phyloP scores from a whole-genome alignment of 257 asterid genomes.

The Pogostemon cablin region DNA sequence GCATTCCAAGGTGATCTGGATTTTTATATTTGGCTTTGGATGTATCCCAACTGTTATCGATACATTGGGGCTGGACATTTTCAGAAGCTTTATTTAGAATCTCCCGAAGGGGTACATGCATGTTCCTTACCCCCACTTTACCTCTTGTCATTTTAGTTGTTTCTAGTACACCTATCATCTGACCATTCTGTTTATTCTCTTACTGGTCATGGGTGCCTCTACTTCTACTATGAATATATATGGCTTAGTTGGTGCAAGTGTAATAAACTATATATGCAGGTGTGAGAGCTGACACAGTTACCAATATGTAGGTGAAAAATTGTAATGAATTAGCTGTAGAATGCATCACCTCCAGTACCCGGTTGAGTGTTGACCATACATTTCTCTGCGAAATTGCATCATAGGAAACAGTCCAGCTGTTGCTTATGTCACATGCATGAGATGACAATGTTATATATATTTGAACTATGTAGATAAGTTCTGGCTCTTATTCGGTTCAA shows the following conservation, averaged over 20 bases:
- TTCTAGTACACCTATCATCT: constrained; percentile 34
- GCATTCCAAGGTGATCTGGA: constrained; percentile 94
- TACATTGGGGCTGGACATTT: constrained; percentile 62
- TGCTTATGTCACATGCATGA: neutral
- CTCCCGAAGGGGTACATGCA: constrained; percentile 62
- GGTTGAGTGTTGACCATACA: constrained; percentile 11
- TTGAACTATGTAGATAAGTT: constrained; percentile 8
- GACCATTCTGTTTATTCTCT: constrained; percentile 4
- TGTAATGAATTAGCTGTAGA: constrained; percentile 3
- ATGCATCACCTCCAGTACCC: neutral
- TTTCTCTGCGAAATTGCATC: neutral
- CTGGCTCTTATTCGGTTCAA: neutral
- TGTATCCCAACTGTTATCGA: constrained; percentile 55
- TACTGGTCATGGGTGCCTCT: constrained; percentile 22
- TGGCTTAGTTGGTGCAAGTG: constrained; percentile 14
- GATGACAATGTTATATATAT: neutral
- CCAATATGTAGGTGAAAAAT: neutral
- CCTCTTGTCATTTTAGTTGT: constrained; percentile 38
- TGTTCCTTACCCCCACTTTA: constrained; percentile 60
- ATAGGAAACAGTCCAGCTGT: neutral
- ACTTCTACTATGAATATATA: constrained; percentile 20
- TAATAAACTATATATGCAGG: constrained; percentile 10
- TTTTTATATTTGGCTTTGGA: constrained; percentile 63
- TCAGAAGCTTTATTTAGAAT: constrained; percentile 60
- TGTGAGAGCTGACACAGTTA: constrained; percentile 14